Percentiles rank a stretch among this genome's conserved stretches.
Evolutionary conservation across 345 rosid genomes (phyloP).

Genomic region (Eucalyptus regnans): DNA sequence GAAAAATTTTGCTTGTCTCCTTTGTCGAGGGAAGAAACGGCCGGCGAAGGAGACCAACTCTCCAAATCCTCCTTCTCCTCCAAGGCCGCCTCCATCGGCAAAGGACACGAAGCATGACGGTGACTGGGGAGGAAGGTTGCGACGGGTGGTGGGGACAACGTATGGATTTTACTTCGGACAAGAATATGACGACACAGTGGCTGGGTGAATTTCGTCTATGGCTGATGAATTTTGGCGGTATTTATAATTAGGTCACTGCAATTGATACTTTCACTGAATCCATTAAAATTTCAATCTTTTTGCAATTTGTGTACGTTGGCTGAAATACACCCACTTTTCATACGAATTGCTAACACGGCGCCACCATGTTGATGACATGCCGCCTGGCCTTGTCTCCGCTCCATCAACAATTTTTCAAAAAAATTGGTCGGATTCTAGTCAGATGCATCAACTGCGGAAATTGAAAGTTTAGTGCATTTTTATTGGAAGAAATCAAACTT

Average conservation of each 20-base stretch:
- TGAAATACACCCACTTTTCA: neutral
- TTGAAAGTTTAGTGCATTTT: neutral
- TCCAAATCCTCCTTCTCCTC: neutral
- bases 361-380: neutral
- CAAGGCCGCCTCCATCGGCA: neutral
- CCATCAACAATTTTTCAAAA: neutral
- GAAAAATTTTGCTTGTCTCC: neutral
- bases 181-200: no score
- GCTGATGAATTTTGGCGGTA: neutral
- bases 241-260: neutral
- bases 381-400: neutral
- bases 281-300: neutral
- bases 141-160: neutral
- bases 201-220: neutral
- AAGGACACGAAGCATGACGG: neutral
- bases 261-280: neutral
- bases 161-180: neutral
- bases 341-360: neutral
- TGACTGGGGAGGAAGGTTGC: neutral
- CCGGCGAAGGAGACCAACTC: neutral
- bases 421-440: neutral
- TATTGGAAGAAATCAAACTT: neutral
- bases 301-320: neutral
- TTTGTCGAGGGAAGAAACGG: neutral
- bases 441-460: neutral